Percentiles rank a stretch among this genome's conserved stretches.
phyloP scores from a whole-genome alignment of 2,329 filamentous ascomycete species.

The Blastomyces silverae region DNA sequence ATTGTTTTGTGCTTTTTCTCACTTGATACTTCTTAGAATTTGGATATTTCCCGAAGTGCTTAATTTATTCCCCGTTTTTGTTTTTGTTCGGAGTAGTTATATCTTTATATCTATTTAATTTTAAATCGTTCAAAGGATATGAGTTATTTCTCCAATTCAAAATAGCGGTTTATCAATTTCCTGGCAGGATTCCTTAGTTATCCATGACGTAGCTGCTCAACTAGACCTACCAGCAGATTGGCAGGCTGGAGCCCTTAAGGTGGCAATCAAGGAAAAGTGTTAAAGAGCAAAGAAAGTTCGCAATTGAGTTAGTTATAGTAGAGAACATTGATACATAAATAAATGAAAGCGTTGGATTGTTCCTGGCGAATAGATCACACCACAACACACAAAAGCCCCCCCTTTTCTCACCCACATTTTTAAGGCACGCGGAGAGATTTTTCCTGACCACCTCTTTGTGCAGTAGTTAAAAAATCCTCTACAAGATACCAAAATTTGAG shows the following conservation, averaged over 20 bases:
- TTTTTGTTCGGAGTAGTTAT: too few relatives aligned
- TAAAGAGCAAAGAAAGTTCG: not conserved
- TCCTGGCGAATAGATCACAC: not conserved
- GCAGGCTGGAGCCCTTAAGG: not conserved
- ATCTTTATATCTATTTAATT: too few relatives aligned
- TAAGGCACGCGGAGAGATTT: not conserved
- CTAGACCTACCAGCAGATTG: too few relatives aligned
- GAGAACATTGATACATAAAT: not conserved
- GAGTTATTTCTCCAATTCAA: too few relatives aligned
- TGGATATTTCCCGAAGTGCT: too few relatives aligned
- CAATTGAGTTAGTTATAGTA: not conserved
- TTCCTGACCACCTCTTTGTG: not conserved
- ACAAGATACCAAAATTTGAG: not conserved
- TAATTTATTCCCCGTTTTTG: too few relatives aligned
- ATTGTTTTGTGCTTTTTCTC: not conserved
- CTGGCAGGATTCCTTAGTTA: too few relatives aligned
- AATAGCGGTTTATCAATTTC: too few relatives aligned
- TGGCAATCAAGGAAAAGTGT: not conserved
- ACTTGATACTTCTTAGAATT: too few relatives aligned
- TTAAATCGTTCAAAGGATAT: too few relatives aligned
- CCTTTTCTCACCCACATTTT: not conserved
- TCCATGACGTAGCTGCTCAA: too few relatives aligned
- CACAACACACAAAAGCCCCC: not conserved
- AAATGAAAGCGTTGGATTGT: not conserved
- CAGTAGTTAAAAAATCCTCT: not conserved